A percentile compares a stretch with the other conserved stretches of the same genome.
Conservation (phyloP, 805 yeast genomes). For the Kodamaea lidongshanica region DNA sequence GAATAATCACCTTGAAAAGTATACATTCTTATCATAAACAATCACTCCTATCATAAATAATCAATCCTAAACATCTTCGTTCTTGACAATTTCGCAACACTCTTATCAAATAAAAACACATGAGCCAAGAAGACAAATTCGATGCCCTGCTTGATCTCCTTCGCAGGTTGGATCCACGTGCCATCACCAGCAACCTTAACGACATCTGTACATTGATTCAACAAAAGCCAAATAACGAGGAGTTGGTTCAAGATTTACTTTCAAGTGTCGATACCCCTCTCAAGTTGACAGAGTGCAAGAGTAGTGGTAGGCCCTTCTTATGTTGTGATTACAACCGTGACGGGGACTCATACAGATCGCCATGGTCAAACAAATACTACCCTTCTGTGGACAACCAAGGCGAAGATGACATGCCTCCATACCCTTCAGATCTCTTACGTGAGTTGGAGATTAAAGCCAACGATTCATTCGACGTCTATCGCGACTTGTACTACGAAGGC, state of each 20-base stretch:
- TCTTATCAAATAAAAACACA: too few relatives aligned
- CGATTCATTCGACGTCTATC: constrained; percentile 84
- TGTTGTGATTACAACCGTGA: constrained; percentile 95
- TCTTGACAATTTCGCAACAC: background rate
- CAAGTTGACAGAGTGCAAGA: constrained; percentile 42
- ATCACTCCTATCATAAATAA: background rate
- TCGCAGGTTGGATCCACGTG: constrained; percentile 37
- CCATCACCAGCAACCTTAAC: constrained; percentile 27
- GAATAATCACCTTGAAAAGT: too few relatives aligned
- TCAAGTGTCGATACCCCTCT: constrained; percentile 87
- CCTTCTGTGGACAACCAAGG: constrained; percentile 29
- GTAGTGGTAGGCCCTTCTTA: constrained; percentile 60
- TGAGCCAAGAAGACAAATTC: constrained; percentile 30
- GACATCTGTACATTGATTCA: constrained; percentile 32
- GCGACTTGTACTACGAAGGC: constrained; percentile 93
- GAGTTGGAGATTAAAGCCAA: constrained; percentile 76
- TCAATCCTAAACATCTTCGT: background rate
- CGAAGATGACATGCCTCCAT: constrained; percentile 59
- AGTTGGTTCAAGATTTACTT: constrained; percentile 78
- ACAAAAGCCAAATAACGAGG: constrained; percentile 28
- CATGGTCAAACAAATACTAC: constrained; percentile 76
- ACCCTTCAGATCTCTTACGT: constrained; percentile 62
- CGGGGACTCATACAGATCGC: constrained; percentile 86
- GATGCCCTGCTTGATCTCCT: constrained; percentile 33
- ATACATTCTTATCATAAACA: too few relatives aligned